phyloP scores from a whole-genome alignment of 805 yeast species.

The Lipomyces kockii region DNA sequence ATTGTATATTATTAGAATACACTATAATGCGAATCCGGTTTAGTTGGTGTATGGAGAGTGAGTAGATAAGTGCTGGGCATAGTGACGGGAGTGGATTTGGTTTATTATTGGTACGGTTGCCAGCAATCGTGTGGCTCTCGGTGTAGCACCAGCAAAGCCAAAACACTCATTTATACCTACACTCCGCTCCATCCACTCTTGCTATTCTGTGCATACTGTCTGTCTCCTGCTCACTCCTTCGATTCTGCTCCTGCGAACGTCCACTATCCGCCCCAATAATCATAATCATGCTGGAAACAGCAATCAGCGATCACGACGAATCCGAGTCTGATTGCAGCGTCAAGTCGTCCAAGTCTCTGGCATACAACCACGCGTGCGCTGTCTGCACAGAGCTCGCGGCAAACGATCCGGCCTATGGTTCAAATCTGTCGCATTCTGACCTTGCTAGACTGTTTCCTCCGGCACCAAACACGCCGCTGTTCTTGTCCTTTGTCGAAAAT shows the following conservation, averaged over 20 bases:
- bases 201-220: neutral
- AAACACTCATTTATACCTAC: neutral
- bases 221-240: neutral
- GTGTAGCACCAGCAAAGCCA: neutral
- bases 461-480: slow-evolving; percentile 7
- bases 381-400: slow-evolving; percentile 2
- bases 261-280: neutral
- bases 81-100: too few relatives aligned
- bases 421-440: slow-evolving; percentile 2
- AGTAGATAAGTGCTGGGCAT: too few relatives aligned
- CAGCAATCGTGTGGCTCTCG: slow-evolving; percentile 1
- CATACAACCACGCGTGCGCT: neutral
- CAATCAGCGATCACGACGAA: neutral
- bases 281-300: neutral
- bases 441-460: slow-evolving; percentile 7
- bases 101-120: neutral
- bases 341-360: neutral
- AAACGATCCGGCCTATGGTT: neutral
- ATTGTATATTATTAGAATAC: neutral
- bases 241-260: neutral
- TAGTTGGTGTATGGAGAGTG: neutral
- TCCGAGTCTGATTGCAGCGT: neutral
- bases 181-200: slow-evolving; percentile 1
- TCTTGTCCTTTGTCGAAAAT: neutral
- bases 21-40: neutral